Evolutionary conservation across 2,329 filamentous ascomycete genomes (phyloP), one percentile per base, ranked within the genome.

Genomic region (Aureobasidium lini): DNA sequence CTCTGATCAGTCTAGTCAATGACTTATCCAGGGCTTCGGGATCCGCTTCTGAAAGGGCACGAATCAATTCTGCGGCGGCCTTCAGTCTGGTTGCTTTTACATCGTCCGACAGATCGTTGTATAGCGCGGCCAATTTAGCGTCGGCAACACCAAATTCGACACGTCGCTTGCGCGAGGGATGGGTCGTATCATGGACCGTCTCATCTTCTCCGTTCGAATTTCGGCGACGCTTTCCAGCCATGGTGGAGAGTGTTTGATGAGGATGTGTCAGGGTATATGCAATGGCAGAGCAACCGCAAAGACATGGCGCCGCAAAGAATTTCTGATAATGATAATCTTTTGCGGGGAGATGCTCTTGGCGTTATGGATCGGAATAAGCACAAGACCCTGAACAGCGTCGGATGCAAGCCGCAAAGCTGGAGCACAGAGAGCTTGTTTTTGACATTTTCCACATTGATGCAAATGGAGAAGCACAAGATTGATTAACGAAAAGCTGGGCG

Each of bases 1-100:
- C 94, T 58, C 89, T 85, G 71, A 96, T 90, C 39, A 99, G 78
- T 54, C 77, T 70, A 31, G 70, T 70, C 18, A 78, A 63, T 4
- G 72, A 72, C 29, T 70, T 69, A 48, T 77, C 71, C 18, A 77
- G 68, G 34, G 71, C 69, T 40, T 73, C 67, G 8, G 69, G 67
- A 39, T 69, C 66, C 23, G 75, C 72, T 7, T 70, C 64, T 4
- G 74, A 72, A 18, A 79, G 70, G 43, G 69, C 72, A 42, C 71
- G 65, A 31, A 79, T 70, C 28, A 80, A 67, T 28, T 75, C 69
- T 62, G 73, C 75, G 9, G 77, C 76, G 53, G 77, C 77, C 58
- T 74, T 70, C 34, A 78, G 66, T 47, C 77, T 72, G 10, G 73
- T 69, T 34, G 73, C 69, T 57, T 75, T 70, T 15, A 74, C 71